Evolutionary conservation across 768 basidiomycete genomes (phyloP).

Genomic region (Rhizopogon vesiculosus): DNA sequence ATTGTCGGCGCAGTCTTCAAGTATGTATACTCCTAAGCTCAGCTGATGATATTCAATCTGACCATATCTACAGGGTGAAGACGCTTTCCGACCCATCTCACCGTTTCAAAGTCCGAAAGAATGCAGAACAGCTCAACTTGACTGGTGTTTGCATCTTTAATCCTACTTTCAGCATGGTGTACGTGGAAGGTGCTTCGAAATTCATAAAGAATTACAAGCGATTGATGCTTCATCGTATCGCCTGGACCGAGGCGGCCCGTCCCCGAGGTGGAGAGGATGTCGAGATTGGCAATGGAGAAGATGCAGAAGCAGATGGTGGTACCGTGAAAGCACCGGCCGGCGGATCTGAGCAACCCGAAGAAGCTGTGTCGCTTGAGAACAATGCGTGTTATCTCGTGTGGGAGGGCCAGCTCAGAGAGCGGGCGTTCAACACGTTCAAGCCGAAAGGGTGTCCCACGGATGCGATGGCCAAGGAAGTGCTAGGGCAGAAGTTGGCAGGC

Average conservation of each 20-base stretch:
- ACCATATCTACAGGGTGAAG: constrained; percentile 54
- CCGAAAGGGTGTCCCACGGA: constrained; percentile 84
- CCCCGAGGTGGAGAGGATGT: constrained; percentile 71
- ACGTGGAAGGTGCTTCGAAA: constrained; percentile 89
- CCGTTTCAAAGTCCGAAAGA: constrained; percentile 94
- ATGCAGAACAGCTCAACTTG: constrained; percentile 87
- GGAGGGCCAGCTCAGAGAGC: constrained; percentile 86
- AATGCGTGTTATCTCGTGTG: constrained; percentile 91
- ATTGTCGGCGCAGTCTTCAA: constrained; percentile 86
- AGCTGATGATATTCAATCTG: neutral
- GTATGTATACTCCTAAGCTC: constrained; percentile 41
- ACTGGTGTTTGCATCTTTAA: constrained; percentile 91
- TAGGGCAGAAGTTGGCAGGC: constrained; percentile 81
- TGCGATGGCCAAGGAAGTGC: constrained; percentile 74
- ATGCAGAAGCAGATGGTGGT: constrained; percentile 24
- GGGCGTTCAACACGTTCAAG: constrained; percentile 75
- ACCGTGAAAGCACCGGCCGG: constrained; percentile 19
- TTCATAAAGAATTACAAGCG: constrained; percentile 84
- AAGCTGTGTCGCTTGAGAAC: constrained; percentile 58
- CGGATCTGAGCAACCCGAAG: constrained; percentile 16
- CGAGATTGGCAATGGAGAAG: constrained; percentile 53
- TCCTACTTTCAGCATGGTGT: constrained; percentile 83
- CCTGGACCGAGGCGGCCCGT: constrained; percentile 90
- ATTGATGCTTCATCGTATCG: constrained; percentile 81
- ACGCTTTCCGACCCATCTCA: constrained; percentile 89